A percentile compares a stretch with the other conserved stretches of the same genome.
These are phyloP conservation scores for Juglanconis oblonga DNA, from an alignment of 2,329 filamentous ascomycete genomes.

Conservation along the genomic window DNA sequence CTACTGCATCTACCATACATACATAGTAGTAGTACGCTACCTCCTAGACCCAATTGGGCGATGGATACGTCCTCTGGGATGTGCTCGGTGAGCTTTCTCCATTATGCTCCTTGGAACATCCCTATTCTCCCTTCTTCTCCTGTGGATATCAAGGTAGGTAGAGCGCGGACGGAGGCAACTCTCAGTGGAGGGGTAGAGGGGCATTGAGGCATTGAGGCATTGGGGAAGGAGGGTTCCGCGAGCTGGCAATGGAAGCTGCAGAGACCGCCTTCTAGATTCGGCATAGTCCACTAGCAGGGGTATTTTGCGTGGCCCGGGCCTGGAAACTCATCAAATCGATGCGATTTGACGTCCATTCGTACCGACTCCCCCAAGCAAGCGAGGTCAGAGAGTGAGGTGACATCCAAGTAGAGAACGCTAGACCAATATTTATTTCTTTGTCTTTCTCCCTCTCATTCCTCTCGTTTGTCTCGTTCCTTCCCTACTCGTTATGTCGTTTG, in stretches of 20 bases:
- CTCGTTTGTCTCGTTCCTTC: background rate
- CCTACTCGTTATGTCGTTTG: constrained; percentile 15
- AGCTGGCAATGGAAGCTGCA: background rate
- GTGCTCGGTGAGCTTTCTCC: too few species aligned
- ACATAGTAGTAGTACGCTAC: too few species aligned
- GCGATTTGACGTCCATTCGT: background rate
- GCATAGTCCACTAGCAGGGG: background rate
- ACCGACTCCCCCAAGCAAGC: background rate
- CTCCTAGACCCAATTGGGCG: too few species aligned
- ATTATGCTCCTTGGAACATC: too few species aligned
- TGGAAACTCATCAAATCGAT: background rate
- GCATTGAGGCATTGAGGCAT: too few species aligned
- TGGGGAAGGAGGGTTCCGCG: too few species aligned
- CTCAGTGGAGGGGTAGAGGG: too few species aligned
- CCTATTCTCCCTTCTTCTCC: too few species aligned
- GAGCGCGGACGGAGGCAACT: too few species aligned
- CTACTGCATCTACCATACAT: too few species aligned
- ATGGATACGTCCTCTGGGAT: too few species aligned
- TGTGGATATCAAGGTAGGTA: too few species aligned
- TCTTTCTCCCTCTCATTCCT: background rate
- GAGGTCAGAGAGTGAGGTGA: background rate
- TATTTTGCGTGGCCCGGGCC: background rate
- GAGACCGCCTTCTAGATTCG: background rate
- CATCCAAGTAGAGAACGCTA: background rate
- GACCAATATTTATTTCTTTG: background rate